These are phyloP conservation scores for Cydonia oblonga DNA, from an alignment of 331 rosid genomes.

Conservation along the genomic window DNA sequence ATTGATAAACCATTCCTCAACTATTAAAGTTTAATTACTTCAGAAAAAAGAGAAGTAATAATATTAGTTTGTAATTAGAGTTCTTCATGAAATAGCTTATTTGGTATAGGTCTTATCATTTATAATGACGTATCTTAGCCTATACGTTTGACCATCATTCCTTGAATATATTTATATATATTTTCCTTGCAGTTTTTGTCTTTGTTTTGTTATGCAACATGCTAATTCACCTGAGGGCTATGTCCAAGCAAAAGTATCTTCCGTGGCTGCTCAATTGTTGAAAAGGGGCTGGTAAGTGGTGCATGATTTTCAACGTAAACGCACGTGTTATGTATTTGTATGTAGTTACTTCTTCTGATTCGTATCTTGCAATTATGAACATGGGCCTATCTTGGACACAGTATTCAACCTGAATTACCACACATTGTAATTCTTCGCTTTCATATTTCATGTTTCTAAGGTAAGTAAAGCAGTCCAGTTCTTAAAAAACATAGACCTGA, in stretches of 20 bases:
- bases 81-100: neutral
- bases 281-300: slow-evolving; percentile 88
- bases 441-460: neutral
- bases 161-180: neutral
- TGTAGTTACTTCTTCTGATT: neutral
- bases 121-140: neutral
- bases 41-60: neutral
- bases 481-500: neutral
- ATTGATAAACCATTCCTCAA: neutral
- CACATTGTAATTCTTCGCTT: neutral
- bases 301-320: slow-evolving; percentile 1
- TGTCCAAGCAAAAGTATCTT: slow-evolving; percentile 81
- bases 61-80: neutral
- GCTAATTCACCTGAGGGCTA: slow-evolving; percentile 68
- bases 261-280: slow-evolving; percentile 89
- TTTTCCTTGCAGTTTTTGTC: slow-evolving; percentile 69
- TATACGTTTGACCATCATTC: slow-evolving; percentile 12
- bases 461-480: neutral
- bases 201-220: slow-evolving; percentile 70
- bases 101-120: neutral
- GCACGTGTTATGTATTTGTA: neutral
- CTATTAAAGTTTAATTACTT: neutral
- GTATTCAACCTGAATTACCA: neutral
- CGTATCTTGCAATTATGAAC: neutral
- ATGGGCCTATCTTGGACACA: neutral